Percentiles rank a stretch among this genome's conserved stretches.
Conservation (phyloP, 768 basidiomycete genomes). For the Lactarius psammicola region DNA sequence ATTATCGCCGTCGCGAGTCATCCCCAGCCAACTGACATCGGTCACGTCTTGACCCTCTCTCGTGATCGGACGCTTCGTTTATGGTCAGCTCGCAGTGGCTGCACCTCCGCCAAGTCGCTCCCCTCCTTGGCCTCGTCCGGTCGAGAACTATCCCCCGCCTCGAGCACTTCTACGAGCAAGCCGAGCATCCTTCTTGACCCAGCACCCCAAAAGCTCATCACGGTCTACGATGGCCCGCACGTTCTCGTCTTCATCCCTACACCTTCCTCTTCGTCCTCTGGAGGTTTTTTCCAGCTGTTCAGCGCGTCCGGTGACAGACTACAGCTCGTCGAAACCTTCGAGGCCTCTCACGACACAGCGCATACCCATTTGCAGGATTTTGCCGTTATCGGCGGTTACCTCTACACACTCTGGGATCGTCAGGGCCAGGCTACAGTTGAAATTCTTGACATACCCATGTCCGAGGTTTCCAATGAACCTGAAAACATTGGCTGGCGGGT, state of each 20-base stretch:
- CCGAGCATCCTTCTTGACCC: conserved; percentile 54
- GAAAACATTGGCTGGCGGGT: conserved; percentile 49
- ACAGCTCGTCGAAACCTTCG: conserved; percentile 54
- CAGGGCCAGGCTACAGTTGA: conserved; percentile 75
- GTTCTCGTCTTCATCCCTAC: conserved; percentile 75
- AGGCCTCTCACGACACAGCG: conserved; percentile 57
- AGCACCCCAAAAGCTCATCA: conserved; percentile 62
- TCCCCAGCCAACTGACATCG: conserved; percentile 73
- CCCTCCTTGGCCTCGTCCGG: conserved; percentile 37
- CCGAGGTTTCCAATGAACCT: conserved; percentile 36
- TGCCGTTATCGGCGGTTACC: conserved; percentile 47
- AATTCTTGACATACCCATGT: conserved; percentile 47
- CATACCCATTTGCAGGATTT: conserved; percentile 81
- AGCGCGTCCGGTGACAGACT: conserved; percentile 57
- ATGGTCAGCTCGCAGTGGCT: conserved; percentile 78
- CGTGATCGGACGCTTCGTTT: conserved; percentile 80
- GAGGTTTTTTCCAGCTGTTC: conserved; percentile 78
- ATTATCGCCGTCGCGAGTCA: conserved; percentile 71
- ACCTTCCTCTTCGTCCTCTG: conserved; percentile 57
- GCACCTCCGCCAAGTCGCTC: conserved; percentile 61
- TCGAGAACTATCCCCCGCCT: conserved; percentile 37
- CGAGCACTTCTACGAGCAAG: conserved; percentile 36
- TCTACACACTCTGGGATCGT: conserved; percentile 78
- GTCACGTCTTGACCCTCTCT: conserved; percentile 80
- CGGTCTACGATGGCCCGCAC: conserved; percentile 60